Evolutionary conservation across 2,329 filamentous ascomycete species (phyloP), one percentile per base, ranked within the genome.

Genomic region (Alternaria burnsii): DNA sequence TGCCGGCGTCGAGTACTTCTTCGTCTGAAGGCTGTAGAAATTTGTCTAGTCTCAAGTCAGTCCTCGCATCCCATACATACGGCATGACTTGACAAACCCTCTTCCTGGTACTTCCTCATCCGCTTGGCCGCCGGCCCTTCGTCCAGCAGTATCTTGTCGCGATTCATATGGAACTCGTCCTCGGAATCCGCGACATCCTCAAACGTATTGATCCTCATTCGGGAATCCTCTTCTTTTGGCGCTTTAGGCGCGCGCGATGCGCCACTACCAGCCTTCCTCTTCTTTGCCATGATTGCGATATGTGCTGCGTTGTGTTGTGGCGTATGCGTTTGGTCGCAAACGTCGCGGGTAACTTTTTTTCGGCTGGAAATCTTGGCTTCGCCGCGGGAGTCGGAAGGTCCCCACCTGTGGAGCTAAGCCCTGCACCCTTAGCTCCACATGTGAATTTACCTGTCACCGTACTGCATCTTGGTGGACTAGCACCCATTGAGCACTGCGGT

Each of bases 141-240:
- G 30, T 97, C 92, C 38, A 99, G 85, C 72, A 94, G 80, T 64
- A 99, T 89, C 74, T 92, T 90, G 79, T 99, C 95, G 66, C 91
- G 88, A 66, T 94, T 90, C 61, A 94, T 84, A 72, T 94, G 92
- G 77, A 97, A 97, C 76, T 97, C 93, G 78, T 99, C 95, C 78
- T 97, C 93, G 1, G 93, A 96, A 77, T 97, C 90, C 67, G 94
- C 92, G 70, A 99, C 90, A 79, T 97, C 93, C 78, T 94, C 89
- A 78, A 86, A 94, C 3, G 87, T 89, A 58, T 75, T 79, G 57
- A 85, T 81, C 20, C 76, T 72, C 64, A 93, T 85, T 53, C 88
- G 87, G 36, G 89, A 87, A 28, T 71, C 76, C 55, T 76, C 70
- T 7, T 76, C 73, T 47, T 76, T 67, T 0, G 63, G 71, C 22